phyloP scores from a whole-genome alignment of 2,329 filamentous ascomycete species.

The Pseudonectria buxi region DNA sequence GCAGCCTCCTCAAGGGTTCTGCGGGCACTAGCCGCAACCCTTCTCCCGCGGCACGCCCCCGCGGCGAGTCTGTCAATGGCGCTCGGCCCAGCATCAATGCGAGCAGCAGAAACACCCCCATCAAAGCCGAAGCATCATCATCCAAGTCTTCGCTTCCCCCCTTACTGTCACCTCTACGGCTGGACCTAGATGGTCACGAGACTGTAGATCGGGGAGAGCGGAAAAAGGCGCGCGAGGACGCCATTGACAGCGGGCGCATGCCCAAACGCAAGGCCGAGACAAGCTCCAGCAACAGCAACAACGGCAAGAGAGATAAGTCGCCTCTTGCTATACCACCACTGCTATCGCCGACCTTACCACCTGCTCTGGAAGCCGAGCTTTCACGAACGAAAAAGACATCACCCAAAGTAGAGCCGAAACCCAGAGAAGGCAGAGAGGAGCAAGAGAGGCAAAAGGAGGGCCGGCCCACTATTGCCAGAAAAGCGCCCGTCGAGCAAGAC shows the following conservation, averaged over 20 bases:
- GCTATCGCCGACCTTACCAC: slow-evolving; percentile 50
- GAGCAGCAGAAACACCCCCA: slow-evolving; percentile 30
- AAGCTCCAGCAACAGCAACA: slow-evolving; percentile 14
- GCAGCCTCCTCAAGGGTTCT: slow-evolving; percentile 25
- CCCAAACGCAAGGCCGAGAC: slow-evolving; percentile 25
- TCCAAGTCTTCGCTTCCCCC: slow-evolving; percentile 43
- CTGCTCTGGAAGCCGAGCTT: slow-evolving; percentile 39
- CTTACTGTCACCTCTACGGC: slow-evolving; percentile 45
- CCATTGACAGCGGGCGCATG: slow-evolving; percentile 21
- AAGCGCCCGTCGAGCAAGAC: slow-evolving; percentile 21
- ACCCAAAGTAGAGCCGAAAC: slow-evolving; percentile 10
- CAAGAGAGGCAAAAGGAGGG: slow-evolving; percentile 17
- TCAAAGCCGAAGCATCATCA: slow-evolving; percentile 30
- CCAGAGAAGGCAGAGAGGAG: slow-evolving; percentile 13
- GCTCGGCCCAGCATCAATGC: slow-evolving; percentile 26
- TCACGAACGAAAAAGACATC: slow-evolving; percentile 26
- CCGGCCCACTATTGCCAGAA: slow-evolving; percentile 16
- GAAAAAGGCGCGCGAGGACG: slow-evolving; percentile 27
- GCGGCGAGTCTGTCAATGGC: slow-evolving; percentile 38
- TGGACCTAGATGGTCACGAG: slow-evolving; percentile 38
- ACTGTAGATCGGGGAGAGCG: slow-evolving; percentile 21
- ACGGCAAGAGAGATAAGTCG: slow-evolving; percentile 32
- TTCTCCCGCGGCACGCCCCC: slow-evolving; percentile 33
- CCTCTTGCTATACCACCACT: slow-evolving; percentile 39
- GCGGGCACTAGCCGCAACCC: slow-evolving; percentile 20